phyloP scores from a whole-genome alignment of 345 rosid genomes.

The Hirschfeldia incana region DNA sequence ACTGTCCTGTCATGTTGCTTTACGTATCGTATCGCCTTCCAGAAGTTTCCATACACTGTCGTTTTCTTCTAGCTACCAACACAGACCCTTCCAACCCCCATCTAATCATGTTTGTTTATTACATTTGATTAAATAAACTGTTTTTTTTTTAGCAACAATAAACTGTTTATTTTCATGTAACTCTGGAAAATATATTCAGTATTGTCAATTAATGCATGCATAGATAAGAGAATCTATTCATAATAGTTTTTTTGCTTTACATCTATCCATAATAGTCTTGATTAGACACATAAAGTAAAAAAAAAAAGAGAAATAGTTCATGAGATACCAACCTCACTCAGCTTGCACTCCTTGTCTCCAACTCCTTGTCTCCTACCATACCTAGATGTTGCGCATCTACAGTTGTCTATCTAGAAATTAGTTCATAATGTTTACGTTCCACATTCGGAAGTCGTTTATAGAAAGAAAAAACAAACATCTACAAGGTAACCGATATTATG shows the following conservation, averaged over 20 bases:
- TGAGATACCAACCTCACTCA: background rate
- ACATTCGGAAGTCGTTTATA: background rate
- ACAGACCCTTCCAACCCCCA: constrained; percentile 25
- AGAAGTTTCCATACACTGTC: constrained; percentile 24
- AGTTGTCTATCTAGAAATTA: background rate
- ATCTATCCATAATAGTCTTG: constrained; percentile 23
- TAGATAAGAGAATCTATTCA: constrained; percentile 1
- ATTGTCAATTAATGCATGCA: constrained; percentile 29
- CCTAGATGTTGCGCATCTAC: background rate
- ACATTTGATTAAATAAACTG: background rate
- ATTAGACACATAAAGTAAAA: constrained; percentile 12
- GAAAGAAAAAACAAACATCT: background rate
- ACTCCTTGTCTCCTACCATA: background rate
- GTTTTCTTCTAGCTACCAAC: constrained; percentile 31
- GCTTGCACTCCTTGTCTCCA: background rate
- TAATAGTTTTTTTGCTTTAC: too few relatives aligned
- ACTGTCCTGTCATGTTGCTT: constrained; percentile 39
- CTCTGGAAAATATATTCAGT: constrained; percentile 1
- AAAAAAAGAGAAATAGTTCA: background rate
- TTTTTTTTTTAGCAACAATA: background rate
- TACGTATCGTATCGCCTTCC: constrained; percentile 20
- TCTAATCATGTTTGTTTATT: constrained; percentile 21
- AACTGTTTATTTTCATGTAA: constrained; percentile 13
- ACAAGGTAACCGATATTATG: background rate
- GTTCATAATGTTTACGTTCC: background rate